These are phyloP conservation scores for Podaxis sp. DNA, from an alignment of 768 basidiomycete species.

Conservation along the genomic window DNA sequence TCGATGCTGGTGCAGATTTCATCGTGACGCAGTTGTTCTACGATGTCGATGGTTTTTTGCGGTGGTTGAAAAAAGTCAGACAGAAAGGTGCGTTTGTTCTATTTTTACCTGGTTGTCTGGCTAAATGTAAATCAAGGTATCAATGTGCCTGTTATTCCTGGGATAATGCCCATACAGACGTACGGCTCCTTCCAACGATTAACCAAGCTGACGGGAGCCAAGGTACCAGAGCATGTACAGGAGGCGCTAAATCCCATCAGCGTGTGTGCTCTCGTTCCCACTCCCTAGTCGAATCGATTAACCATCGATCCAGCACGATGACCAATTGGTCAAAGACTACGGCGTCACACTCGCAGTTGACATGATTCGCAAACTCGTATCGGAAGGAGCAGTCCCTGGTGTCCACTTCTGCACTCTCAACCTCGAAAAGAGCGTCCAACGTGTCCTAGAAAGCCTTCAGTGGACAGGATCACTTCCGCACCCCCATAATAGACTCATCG, in stretches of 20 bases:
- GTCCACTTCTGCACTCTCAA: constrained; percentile 97
- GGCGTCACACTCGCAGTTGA: constrained; percentile 84
- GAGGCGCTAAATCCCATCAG: constrained; percentile 43
- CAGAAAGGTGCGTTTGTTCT: constrained; percentile 53
- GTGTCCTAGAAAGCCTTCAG: constrained; percentile 74
- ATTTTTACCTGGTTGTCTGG: background rate
- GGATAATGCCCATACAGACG: constrained; percentile 97
- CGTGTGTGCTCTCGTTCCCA: constrained; percentile 40
- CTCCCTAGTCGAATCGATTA: background rate
- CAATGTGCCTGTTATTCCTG: constrained; percentile 86
- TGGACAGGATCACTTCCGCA: constrained; percentile 58
- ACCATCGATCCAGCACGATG: constrained; percentile 66
- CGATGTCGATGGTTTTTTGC: constrained; percentile 83
- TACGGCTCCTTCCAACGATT: constrained; percentile 91
- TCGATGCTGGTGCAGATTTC: constrained; percentile 94
- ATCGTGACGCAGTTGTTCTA: constrained; percentile 97
- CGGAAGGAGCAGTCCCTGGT: constrained; percentile 59
- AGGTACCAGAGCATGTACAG: constrained; percentile 43
- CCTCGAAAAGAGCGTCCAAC: constrained; percentile 91
- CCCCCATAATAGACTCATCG: constrained; percentile 64
- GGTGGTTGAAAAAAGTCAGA: constrained; percentile 75
- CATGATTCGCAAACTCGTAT: constrained; percentile 66
- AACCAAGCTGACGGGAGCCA: constrained; percentile 83
- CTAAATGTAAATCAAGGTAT: constrained; percentile 58
- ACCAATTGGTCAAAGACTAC: constrained; percentile 91